These are phyloP conservation scores for Rhodotorula sp. DNA, from an alignment of 1,284 basidiomycete genomes.

Conservation along the genomic window DNA sequence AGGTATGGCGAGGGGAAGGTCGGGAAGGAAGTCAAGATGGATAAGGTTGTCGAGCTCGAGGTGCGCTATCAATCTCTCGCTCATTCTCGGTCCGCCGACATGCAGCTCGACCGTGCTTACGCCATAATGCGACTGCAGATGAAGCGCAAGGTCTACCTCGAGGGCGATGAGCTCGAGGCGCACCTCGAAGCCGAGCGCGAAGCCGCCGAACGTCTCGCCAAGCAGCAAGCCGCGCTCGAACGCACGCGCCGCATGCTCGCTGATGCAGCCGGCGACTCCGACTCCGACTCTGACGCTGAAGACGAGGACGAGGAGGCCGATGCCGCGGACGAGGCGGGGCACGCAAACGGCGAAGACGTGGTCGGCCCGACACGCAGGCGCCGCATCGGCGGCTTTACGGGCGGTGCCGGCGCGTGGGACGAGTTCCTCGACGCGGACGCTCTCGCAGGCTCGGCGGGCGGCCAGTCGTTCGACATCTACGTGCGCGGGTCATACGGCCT, in stretches of 20 bases:
- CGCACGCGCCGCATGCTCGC: constrained; percentile 84
- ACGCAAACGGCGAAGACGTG: constrained; percentile 59
- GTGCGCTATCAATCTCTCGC: constrained; percentile 53
- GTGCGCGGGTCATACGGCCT: constrained; percentile 75
- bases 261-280: constrained; percentile 63
- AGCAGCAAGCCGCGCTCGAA: constrained; percentile 78
- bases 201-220: constrained; percentile 81
- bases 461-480: constrained; percentile 84
- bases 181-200: constrained; percentile 75
- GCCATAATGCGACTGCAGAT: constrained; percentile 58
- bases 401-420: constrained; percentile 45
- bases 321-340: constrained; percentile 61
- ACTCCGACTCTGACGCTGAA: constrained; percentile 50
- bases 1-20: constrained; percentile 83
- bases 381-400: constrained; percentile 33
- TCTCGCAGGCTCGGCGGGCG: constrained; percentile 54
- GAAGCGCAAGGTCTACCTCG: constrained; percentile 79
- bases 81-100: too few relatives aligned
- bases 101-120: not conserved
- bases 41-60: constrained; percentile 66
- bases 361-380: constrained; percentile 42
- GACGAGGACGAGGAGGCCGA: constrained; percentile 62
- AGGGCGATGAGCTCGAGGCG: constrained; percentile 71
- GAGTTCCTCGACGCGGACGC: constrained; percentile 42
- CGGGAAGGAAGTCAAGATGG: constrained; percentile 76